A percentile compares a stretch with the other conserved stretches of the same genome.
These are phyloP conservation scores for Pterocarpus santalinus DNA, from an alignment of 306 rosid genomes.

Conservation along the genomic window DNA sequence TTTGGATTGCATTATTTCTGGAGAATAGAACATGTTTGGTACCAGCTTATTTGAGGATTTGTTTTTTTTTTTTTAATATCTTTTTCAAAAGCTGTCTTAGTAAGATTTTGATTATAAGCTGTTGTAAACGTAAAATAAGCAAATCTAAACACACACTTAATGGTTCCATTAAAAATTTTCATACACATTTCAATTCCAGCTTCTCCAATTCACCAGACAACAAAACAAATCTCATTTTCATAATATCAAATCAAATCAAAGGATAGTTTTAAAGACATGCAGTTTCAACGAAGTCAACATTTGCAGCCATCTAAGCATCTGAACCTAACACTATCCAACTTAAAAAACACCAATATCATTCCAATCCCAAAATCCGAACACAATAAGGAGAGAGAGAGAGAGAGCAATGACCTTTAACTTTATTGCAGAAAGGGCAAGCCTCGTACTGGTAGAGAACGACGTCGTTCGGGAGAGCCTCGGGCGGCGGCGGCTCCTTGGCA, in stretches of 20 bases:
- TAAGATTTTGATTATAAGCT: background rate
- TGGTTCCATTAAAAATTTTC: constrained; percentile 30
- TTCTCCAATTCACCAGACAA: background rate
- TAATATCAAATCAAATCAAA: constrained; percentile 1
- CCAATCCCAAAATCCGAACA: background rate
- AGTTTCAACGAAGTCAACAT: background rate
- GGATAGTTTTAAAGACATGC: background rate
- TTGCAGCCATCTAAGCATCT: background rate
- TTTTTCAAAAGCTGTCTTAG: no score
- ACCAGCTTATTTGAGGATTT: no score
- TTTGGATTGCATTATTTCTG: background rate
- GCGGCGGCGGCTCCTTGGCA: constrained; percentile 81
- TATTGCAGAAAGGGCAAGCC: constrained; percentile 96
- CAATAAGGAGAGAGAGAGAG: background rate
- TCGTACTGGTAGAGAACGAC: constrained; percentile 93
- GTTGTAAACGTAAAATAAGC: background rate
- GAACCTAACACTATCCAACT: background rate
- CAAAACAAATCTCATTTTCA: background rate
- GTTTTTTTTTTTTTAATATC: no score
- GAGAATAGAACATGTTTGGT: background rate
- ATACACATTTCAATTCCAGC: background rate
- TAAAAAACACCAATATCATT: background rate
- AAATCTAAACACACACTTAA: background rate
- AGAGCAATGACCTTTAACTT: constrained; percentile 74
- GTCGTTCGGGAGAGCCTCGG: constrained; percentile 66